Percentiles rank a stretch among this genome's conserved stretches.
phyloP scores from a whole-genome alignment of 2,329 filamentous ascomycete species.

The Cercospora zeina region DNA sequence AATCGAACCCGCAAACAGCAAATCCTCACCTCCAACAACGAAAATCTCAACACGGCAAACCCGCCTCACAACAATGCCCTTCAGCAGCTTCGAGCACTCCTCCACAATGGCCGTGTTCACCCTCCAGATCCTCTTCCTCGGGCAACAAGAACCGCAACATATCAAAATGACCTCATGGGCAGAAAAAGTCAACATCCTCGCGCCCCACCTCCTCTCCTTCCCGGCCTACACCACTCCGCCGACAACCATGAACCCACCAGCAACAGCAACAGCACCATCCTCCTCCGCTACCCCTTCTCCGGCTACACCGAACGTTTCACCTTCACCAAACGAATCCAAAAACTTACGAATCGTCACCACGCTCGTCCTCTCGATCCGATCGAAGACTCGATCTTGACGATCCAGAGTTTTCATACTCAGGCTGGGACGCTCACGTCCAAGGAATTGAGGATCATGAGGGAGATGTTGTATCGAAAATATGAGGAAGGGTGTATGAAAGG shows the following conservation, averaged over 20 bases:
- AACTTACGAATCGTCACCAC: conserved; percentile 11
- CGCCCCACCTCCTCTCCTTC: background rate
- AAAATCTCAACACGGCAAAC: background rate
- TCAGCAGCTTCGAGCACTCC: background rate
- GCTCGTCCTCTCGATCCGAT: conserved; percentile 15
- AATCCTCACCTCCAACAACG: background rate
- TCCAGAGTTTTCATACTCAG: conserved; percentile 13
- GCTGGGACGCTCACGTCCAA: background rate
- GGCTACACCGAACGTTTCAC: conserved; percentile 12
- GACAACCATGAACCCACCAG: conserved; percentile 15
- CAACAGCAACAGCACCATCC: conserved; percentile 7
- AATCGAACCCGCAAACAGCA: conserved; percentile 1
- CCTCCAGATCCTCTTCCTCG: no score
- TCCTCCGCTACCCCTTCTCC: conserved; percentile 11
- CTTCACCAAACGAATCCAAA: conserved; percentile 15
- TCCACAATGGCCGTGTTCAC: background rate
- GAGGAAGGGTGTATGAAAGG: no score
- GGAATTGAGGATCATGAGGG: background rate
- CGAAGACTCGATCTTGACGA: conserved; percentile 16
- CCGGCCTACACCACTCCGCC: conserved; percentile 17
- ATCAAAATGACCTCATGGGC: conserved; percentile 11
- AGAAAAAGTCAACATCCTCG: no score
- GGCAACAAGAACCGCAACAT: background rate
- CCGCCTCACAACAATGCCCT: background rate
- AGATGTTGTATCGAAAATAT: background rate